Percentiles rank a stretch among this genome's conserved stretches.
These are phyloP conservation scores for Nymphaea colorata DNA, from an alignment of 164 flowering plant genomes.

Conservation along the genomic window DNA sequence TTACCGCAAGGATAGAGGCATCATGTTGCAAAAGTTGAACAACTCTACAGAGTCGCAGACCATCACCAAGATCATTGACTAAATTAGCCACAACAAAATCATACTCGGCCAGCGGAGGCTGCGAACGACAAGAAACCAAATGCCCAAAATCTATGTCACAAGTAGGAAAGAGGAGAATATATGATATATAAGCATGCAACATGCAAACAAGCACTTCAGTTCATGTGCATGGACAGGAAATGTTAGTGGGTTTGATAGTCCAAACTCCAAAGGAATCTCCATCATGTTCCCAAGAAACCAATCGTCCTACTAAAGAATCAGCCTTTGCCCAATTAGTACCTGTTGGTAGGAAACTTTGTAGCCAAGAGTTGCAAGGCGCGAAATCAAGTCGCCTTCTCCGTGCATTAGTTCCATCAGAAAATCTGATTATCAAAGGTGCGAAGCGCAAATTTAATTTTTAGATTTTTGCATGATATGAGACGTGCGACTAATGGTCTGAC, in stretches of 20 bases:
- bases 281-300: neutral
- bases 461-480: neutral
- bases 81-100: conserved; percentile 58
- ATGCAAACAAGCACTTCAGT: conserved; percentile 1
- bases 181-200: neutral
- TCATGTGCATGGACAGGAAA: neutral
- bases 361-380: conserved; percentile 74
- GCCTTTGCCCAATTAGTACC: conserved; percentile 27
- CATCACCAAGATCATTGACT: conserved; percentile 82
- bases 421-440: conserved; percentile 29
- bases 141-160: neutral
- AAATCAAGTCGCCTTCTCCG: conserved; percentile 91
- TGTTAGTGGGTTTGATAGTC: neutral
- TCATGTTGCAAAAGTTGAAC: conserved; percentile 63
- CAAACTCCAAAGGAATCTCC: neutral
- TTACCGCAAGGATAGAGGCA: conserved; percentile 67
- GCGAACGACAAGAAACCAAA: conserved; percentile 11
- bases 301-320: neutral
- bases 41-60: conserved; percentile 77
- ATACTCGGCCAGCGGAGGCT: conserved; percentile 69
- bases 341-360: conserved; percentile 77
- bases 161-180: neutral
- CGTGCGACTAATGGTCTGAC: neutral
- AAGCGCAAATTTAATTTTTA: neutral
- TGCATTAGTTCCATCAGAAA: conserved; percentile 84